Evolutionary conservation across 257 asterid species (phyloP).

Genomic region (Salvia splendens): DNA sequence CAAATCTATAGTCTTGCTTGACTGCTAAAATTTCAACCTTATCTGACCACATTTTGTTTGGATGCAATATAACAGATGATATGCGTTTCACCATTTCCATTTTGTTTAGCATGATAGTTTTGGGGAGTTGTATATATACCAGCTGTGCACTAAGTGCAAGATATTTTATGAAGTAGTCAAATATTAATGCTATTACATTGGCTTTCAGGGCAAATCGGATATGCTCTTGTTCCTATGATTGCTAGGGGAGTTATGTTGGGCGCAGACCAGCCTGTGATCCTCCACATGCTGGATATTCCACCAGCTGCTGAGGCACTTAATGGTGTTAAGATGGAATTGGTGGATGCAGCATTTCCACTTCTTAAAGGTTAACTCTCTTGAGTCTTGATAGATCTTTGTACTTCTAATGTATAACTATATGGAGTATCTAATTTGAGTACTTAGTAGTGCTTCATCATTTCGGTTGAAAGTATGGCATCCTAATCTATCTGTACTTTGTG

Average conservation of each 20-base stretch:
- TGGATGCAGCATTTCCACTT: conserved; percentile 91
- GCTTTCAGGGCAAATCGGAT: conserved; percentile 86
- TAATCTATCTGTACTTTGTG: conserved; percentile 12
- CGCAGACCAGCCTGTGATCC: conserved; percentile 85
- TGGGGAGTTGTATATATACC: too few relatives aligned
- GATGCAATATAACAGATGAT: not conserved
- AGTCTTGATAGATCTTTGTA: conserved; percentile 20
- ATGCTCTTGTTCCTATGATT: conserved; percentile 92
- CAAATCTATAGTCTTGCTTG: not conserved
- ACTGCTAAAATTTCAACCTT: not conserved
- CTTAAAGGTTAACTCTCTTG: conserved; percentile 62
- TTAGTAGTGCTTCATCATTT: conserved; percentile 9
- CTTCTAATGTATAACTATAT: not conserved
- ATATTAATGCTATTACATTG: not conserved
- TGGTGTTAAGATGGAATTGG: conserved; percentile 93
- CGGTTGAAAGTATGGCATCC: not conserved
- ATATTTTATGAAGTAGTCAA: not conserved
- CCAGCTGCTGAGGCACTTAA: conserved; percentile 88
- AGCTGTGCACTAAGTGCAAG: not conserved
- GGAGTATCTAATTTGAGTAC: not conserved
- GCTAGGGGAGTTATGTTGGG: conserved; percentile 97
- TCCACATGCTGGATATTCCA: conserved; percentile 91
- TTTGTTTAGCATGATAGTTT: not conserved
- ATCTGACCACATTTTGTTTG: not conserved
- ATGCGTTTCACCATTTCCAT: not conserved